Evolutionary conservation across 2,329 filamentous ascomycete genomes (phyloP), one percentile per base, ranked within the genome.

Genomic region (Graphilbum ipis-grandicollis): DNA sequence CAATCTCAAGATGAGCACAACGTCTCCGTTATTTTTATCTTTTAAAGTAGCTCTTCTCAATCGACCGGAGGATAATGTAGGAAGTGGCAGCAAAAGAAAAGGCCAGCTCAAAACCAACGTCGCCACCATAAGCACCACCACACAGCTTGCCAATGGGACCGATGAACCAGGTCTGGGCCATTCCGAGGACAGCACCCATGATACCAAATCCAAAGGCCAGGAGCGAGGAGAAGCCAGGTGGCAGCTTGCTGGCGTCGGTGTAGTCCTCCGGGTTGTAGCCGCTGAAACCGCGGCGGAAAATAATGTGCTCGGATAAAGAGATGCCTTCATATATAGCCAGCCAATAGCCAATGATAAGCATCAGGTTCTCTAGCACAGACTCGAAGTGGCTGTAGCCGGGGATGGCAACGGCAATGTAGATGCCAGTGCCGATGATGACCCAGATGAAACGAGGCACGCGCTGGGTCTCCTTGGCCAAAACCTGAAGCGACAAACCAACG

Each of bases 61-160:
- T 30, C 8, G 56, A 53, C 41, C 72, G 57, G 43, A 75, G 46
- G 2, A 58, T 47, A 33, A 62, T 47, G 53, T 77, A 80, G 1
- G 56, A 55, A 1, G 63, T 45, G 7, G 64, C 55, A 9, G 44
- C 37, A 21, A 48, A 48, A 21, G 15, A 15, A 35, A 77, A 67
- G 0, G 71, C 73, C 50, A 75, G 55, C 56, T 79, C 73, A 39
- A 79, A 76, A 1, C 74, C 75, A 48, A 79, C 65, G 44, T 79
- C 74, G 0, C 45, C 45, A 19, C 46, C 46, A 31, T 28, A 43
- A 0, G 35, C 39, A 17, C 40, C 38, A 19, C 74, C 74, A 22
- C 71, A 73, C 22, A 48, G 63, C 50, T 60, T 54, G 1, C 71
- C 72, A 43, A 77, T 66, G 0, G 71, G 71, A 0, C 72, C 73